These are phyloP conservation scores for Odontarrhena argentea DNA, from an alignment of 345 rosid species.

Conservation along the genomic window DNA sequence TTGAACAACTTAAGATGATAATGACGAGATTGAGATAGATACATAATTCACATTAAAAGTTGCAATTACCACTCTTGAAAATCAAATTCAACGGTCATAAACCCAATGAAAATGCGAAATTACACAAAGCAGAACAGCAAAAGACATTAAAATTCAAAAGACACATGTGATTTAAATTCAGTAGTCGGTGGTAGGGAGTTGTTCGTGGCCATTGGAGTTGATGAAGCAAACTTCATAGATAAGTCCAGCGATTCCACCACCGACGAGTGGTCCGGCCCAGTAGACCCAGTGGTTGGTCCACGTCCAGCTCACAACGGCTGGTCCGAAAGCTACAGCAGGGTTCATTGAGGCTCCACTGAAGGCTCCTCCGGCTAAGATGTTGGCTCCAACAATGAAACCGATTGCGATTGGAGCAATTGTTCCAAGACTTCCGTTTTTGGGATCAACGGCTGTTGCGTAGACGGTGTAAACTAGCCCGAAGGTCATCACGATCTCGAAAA, in stretches of 20 bases:
- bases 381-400: conserved; percentile 91
- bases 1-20: neutral
- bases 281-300: conserved; percentile 92
- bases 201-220: conserved; percentile 57
- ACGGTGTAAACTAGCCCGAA: conserved; percentile 90
- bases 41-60: conserved; percentile 27
- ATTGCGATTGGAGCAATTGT: conserved; percentile 77
- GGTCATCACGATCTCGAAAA: conserved; percentile 94
- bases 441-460: conserved; percentile 89
- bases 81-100: conserved; percentile 34
- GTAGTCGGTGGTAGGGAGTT: conserved; percentile 76
- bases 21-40: neutral
- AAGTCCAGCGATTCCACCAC: conserved; percentile 83
- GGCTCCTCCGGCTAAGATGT: conserved; percentile 86
- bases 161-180: conserved; percentile 21
- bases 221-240: conserved; percentile 76
- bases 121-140: conserved; percentile 7
- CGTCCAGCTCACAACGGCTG: conserved; percentile 89
- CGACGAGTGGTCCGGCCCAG: conserved; percentile 90
- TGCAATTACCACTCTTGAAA: conserved; percentile 18
- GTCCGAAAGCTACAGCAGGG: conserved; percentile 95
- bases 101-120: conserved; percentile 8
- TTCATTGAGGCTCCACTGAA: conserved; percentile 97
- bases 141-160: neutral
- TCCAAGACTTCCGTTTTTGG: conserved; percentile 77